These are phyloP conservation scores for Paramecium sexaurelia DNA, from an alignment of 73 alveolate species.

Conservation along the genomic window DNA sequence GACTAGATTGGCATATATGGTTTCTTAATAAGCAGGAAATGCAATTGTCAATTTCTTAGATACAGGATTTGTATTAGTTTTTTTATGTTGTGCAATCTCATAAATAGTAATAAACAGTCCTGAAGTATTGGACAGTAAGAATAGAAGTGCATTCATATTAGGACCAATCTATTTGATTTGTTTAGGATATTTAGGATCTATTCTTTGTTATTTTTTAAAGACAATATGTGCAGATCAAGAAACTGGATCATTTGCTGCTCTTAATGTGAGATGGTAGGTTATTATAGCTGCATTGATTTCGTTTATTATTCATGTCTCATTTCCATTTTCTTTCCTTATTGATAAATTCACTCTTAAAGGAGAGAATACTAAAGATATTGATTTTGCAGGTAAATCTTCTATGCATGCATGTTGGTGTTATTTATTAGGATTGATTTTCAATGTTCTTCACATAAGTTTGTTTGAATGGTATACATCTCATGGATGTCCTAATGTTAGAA, in stretches of 20 bases:
- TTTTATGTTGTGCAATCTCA: neutral
- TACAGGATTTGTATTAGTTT: neutral
- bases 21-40: conserved; percentile 44
- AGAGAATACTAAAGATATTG: neutral
- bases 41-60: neutral
- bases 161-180: conserved; percentile 27
- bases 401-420: conserved; percentile 54
- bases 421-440: conserved; percentile 13
- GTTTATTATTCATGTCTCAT: neutral
- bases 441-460: conserved; percentile 32
- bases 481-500: conserved; percentile 59
- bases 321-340: neutral
- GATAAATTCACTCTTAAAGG: conserved; percentile 11
- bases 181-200: neutral
- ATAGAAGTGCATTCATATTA: neutral
- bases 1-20: conserved; percentile 49
- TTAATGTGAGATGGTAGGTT: conserved; percentile 55
- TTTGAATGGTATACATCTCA: conserved; percentile 51
- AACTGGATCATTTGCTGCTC: conserved; percentile 53
- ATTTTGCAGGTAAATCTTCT: neutral
- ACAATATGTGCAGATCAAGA: conserved; percentile 27
- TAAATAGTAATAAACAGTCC: neutral
- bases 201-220: conserved; percentile 12
- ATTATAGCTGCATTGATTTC: conserved; percentile 44
- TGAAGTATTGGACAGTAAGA: neutral